Conservation (phyloP, 306 rosid genomes). For the Castanea mollissima region DNA sequence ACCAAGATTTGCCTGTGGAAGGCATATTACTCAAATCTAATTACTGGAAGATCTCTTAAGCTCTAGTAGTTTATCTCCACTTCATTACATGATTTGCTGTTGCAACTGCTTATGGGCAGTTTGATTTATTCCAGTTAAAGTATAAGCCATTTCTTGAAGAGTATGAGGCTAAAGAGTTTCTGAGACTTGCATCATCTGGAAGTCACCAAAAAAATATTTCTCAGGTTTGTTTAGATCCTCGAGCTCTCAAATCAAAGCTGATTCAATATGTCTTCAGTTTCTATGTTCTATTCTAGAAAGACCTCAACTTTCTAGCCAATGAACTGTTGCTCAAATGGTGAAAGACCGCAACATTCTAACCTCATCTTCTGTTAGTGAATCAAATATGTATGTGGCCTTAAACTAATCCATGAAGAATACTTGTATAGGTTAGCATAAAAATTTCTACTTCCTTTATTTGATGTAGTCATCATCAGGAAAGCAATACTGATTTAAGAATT, state of each 20-base stretch:
- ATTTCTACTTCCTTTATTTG: constrained; percentile 10
- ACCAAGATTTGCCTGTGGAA: not conserved
- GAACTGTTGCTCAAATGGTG: not conserved
- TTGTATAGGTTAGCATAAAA: not conserved
- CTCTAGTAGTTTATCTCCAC: not conserved
- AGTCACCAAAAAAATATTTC: constrained; percentile 41
- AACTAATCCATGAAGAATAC: not conserved
- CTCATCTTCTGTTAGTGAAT: not conserved
- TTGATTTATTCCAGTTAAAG: constrained; percentile 62
- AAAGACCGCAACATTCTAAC: not conserved
- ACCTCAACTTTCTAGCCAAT: not conserved
- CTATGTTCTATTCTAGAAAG: not conserved
- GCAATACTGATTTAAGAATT: not conserved
- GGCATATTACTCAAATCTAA: not conserved
- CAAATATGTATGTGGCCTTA: not conserved
- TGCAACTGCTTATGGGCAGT: constrained; percentile 46
- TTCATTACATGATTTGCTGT: not conserved
- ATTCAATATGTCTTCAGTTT: not conserved
- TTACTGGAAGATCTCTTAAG: not conserved
- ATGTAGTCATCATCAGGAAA: not conserved
- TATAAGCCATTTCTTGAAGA: constrained; percentile 81
- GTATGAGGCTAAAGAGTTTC: constrained; percentile 56
- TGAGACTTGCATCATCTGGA: constrained; percentile 49
- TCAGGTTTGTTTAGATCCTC: constrained; percentile 55
- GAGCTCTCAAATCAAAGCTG: not conserved